Evolutionary conservation across 2,329 filamentous ascomycete genomes (phyloP).

Genomic region (Cordyceps farinosa): DNA sequence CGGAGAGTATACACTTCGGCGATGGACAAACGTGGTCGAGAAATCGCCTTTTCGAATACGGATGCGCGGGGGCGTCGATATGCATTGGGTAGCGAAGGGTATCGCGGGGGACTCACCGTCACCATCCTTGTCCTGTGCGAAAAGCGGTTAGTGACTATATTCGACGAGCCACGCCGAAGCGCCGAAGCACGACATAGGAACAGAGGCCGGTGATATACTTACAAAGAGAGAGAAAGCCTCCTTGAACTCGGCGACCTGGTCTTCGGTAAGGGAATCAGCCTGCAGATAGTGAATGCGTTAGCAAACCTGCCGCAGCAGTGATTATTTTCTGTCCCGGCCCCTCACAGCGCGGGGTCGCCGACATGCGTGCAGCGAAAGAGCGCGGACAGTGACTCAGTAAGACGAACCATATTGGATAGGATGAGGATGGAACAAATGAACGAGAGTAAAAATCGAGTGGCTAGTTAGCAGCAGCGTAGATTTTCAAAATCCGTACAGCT

Average conservation of each 20-base stretch:
- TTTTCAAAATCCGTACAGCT: constrained; percentile 2
- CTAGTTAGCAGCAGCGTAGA: not conserved
- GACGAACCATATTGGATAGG: constrained; percentile 15
- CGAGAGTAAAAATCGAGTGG: not conserved
- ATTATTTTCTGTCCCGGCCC: constrained; percentile 23
- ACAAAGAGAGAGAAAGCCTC: constrained; percentile 99
- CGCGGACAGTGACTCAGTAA: not conserved
- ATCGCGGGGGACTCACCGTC: constrained; percentile 66
- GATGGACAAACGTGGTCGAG: not conserved
- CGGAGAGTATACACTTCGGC: not conserved
- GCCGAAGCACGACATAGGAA: constrained; percentile 6
- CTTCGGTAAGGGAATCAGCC: constrained; percentile 98
- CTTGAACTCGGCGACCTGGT: constrained; percentile 99
- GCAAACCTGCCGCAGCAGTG: constrained; percentile 18
- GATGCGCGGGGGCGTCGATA: not conserved
- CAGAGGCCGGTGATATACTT: constrained; percentile 44
- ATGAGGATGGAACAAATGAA: constrained; percentile 5
- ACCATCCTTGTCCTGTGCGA: constrained; percentile 75
- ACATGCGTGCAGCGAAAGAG: not conserved
- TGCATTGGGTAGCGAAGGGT: not conserved
- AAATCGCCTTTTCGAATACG: not conserved
- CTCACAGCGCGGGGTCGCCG: constrained; percentile 25
- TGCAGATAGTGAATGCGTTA: constrained; percentile 39
- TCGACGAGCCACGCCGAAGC: constrained; percentile 4
- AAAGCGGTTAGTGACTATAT: constrained; percentile 24